These are phyloP conservation scores for Sporormia fimetaria DNA, from an alignment of 495 filamentous ascomycete genomes.

Conservation along the genomic window DNA sequence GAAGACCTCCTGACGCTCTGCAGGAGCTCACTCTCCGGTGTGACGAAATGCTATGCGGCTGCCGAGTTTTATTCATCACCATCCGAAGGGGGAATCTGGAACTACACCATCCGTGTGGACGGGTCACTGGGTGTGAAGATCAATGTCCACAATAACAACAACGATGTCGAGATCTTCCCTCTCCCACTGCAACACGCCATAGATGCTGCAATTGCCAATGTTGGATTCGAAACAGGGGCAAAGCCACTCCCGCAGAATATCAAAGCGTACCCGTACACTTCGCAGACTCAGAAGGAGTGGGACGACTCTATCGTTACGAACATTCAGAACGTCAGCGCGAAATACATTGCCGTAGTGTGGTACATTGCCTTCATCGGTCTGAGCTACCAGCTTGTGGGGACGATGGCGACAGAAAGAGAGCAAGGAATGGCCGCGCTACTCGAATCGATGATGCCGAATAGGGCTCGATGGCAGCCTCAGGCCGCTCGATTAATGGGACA, in stretches of 20 bases:
- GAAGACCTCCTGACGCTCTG: slow-evolving; percentile 47
- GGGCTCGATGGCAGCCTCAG: slow-evolving; percentile 54
- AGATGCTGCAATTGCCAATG: slow-evolving; percentile 53
- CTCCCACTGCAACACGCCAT: slow-evolving; percentile 65
- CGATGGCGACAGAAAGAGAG: slow-evolving; percentile 68
- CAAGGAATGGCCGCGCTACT: slow-evolving; percentile 66
- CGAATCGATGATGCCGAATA: slow-evolving; percentile 71
- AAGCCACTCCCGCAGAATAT: slow-evolving; percentile 35
- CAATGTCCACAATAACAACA: slow-evolving; percentile 43
- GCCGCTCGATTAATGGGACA: slow-evolving; percentile 53
- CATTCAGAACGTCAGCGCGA: slow-evolving; percentile 52
- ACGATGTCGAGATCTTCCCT: slow-evolving; percentile 56
- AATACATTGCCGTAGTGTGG: slow-evolving; percentile 51
- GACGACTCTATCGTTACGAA: slow-evolving; percentile 45
- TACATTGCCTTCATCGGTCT: slow-evolving; percentile 58
- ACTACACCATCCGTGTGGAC: slow-evolving; percentile 65
- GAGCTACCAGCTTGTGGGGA: slow-evolving; percentile 63
- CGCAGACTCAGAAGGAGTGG: slow-evolving; percentile 49
- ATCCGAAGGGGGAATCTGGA: slow-evolving; percentile 58
- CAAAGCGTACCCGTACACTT: slow-evolving; percentile 59
- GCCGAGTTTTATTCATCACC: slow-evolving; percentile 61
- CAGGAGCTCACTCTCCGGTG: slow-evolving; percentile 51
- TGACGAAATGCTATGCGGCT: slow-evolving; percentile 58
- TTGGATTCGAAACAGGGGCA: slow-evolving; percentile 25
- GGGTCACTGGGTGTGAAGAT: slow-evolving; percentile 46